Percentiles rank a stretch among this genome's conserved stretches.
phyloP scores from a whole-genome alignment of 179 eudicot species.

The Actinidia chinensis region DNA sequence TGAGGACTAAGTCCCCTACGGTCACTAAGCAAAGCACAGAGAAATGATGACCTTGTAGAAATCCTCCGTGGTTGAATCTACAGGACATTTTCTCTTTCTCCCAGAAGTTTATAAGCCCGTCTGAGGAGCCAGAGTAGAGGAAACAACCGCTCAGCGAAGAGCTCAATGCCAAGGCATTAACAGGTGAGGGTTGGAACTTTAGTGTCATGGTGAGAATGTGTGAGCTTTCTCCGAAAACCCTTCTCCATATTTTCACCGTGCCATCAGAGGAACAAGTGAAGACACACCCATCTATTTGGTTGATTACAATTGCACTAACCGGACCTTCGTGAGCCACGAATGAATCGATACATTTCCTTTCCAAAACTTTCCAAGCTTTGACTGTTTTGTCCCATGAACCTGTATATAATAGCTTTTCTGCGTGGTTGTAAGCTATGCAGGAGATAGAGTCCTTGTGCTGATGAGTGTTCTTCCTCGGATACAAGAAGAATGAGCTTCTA shows the following conservation, averaged over 20 bases:
- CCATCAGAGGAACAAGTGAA: slow-evolving; percentile 65
- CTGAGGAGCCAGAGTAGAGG: slow-evolving; percentile 65
- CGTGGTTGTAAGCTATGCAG: slow-evolving; percentile 62
- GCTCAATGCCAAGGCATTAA: slow-evolving; percentile 58
- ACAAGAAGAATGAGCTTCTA: slow-evolving; percentile 24
- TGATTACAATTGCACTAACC: slow-evolving; percentile 45
- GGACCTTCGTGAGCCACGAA: slow-evolving; percentile 58
- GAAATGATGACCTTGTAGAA: slow-evolving; percentile 55
- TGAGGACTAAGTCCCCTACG: slow-evolving; percentile 45
- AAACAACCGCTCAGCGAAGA: slow-evolving; percentile 26
- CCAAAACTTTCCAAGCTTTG: slow-evolving; percentile 52
- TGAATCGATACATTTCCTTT: slow-evolving; percentile 48
- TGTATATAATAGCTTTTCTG: slow-evolving; percentile 52
- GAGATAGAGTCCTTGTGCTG: slow-evolving; percentile 51
- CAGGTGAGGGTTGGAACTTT: slow-evolving; percentile 49
- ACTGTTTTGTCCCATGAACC: slow-evolving; percentile 63
- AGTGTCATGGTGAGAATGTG: slow-evolving; percentile 63
- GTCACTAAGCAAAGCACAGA: slow-evolving; percentile 50
- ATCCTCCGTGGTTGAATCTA: slow-evolving; percentile 57
- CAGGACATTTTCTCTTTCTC: slow-evolving; percentile 46
- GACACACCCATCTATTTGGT: slow-evolving; percentile 55
- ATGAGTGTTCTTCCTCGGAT: slow-evolving; percentile 25
- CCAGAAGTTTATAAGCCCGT: slow-evolving; percentile 62
- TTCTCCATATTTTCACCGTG: slow-evolving; percentile 58
- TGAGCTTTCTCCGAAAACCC: slow-evolving; percentile 49